Percentiles rank a stretch among this genome's conserved stretches.
phyloP scores from a whole-genome alignment of 768 basidiomycete genomes.

The Tulasnella sp. region DNA sequence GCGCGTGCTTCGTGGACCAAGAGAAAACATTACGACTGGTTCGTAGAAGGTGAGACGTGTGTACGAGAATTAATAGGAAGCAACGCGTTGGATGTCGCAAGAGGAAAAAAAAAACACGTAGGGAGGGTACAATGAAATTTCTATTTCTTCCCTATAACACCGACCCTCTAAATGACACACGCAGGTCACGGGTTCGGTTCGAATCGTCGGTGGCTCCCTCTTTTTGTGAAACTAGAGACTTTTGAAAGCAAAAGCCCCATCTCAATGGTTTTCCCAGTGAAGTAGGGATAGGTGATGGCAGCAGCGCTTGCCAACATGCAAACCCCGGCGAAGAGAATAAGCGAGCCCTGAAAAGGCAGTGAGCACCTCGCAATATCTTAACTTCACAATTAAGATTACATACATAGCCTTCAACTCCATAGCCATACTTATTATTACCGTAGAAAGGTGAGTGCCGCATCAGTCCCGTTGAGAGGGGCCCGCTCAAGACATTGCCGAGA shows the following conservation, averaged over 20 bases:
- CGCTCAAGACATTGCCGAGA: not conserved
- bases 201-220: not conserved
- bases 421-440: not conserved
- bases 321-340: conserved; percentile 12
- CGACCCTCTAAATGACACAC: too few species aligned
- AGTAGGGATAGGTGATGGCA: conserved; percentile 11
- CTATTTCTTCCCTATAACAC: too few species aligned
- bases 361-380: not conserved
- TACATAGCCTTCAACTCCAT: conserved; percentile 9
- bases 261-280: not conserved
- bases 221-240: not conserved
- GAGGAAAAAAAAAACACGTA: too few species aligned
- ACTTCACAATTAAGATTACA: not conserved
- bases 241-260: not conserved
- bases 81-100: too few species aligned
- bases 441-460: not conserved
- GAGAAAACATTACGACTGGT: too few species aligned
- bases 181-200: not conserved
- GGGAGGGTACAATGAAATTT: too few species aligned
- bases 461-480: conserved; percentile 1
- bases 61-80: too few species aligned
- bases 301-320: conserved; percentile 13
- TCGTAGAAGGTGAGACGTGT: too few species aligned
- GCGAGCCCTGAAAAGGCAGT: not conserved
- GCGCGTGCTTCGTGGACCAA: too few species aligned